These are phyloP conservation scores for Arabis hirsuta DNA, from an alignment of 345 rosid genomes.

Conservation along the genomic window DNA sequence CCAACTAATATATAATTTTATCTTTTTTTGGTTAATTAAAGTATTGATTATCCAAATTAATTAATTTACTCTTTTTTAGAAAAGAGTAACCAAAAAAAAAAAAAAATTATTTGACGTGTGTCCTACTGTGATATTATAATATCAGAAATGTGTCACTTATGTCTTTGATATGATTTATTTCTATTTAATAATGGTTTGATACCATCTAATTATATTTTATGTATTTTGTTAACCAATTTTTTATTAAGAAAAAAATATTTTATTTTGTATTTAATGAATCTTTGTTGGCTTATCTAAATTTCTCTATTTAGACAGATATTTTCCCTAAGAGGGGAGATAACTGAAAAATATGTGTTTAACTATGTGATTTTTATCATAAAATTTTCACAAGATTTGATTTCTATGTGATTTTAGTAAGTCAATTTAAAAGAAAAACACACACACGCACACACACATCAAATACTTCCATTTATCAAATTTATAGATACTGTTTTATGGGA, in stretches of 20 bases:
- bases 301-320: background rate
- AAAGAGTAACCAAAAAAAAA: too few species aligned
- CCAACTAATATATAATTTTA: too few species aligned
- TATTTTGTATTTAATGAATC: background rate
- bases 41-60: too few species aligned
- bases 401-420: too few species aligned
- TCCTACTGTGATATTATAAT: background rate
- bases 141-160: background rate
- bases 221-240: background rate
- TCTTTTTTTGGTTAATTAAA: too few species aligned
- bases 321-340: background rate
- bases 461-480: too few species aligned
- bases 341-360: too few species aligned
- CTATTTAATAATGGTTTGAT: background rate
- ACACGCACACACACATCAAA: too few species aligned
- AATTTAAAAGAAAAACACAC: too few species aligned
- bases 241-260: background rate
- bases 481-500: too few species aligned
- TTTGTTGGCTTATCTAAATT: background rate
- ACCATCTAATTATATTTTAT: background rate
- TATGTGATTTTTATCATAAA: too few species aligned
- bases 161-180: background rate
- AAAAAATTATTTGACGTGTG: background rate
- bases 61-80: background rate
- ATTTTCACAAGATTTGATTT: too few species aligned